Percentiles rank a stretch among this genome's conserved stretches.
These are phyloP conservation scores for Clavaria fumosa DNA, from an alignment of 768 basidiomycete genomes.

Conservation along the genomic window DNA sequence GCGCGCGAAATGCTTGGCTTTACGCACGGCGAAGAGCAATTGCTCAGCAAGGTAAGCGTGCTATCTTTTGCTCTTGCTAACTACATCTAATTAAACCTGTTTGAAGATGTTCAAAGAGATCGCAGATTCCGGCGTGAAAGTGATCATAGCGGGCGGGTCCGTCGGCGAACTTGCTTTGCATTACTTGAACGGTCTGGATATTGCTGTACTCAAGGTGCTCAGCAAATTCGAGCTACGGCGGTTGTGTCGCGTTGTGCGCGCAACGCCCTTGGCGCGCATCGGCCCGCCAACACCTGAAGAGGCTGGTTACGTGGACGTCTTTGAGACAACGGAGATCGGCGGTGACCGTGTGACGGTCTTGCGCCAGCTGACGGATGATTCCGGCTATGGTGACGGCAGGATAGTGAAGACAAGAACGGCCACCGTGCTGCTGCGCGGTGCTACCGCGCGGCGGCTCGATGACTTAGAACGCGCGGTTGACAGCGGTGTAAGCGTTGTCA, in stretches of 20 bases:
- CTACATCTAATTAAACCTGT: background rate
- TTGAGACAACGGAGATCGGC: slow-evolving; percentile 92
- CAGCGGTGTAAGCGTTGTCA: slow-evolving; percentile 94
- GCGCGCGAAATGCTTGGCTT: slow-evolving; percentile 97
- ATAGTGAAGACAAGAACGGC: slow-evolving; percentile 80
- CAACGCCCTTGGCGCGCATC: slow-evolving; percentile 88
- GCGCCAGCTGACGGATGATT: slow-evolving; percentile 59
- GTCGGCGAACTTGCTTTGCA: slow-evolving; percentile 94
- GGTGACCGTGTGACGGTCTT: slow-evolving; percentile 97
- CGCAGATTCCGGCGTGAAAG: slow-evolving; percentile 85
- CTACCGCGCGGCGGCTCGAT: slow-evolving; percentile 86
- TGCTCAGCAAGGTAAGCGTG: slow-evolving; percentile 70
- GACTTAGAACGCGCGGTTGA: slow-evolving; percentile 94
- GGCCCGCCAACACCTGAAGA: slow-evolving; percentile 96
- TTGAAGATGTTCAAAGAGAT: slow-evolving; percentile 92
- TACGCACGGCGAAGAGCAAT: slow-evolving; percentile 89
- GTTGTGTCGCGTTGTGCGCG: slow-evolving; percentile 87
- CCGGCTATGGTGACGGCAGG: slow-evolving; percentile 55
- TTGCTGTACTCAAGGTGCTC: slow-evolving; percentile 92
- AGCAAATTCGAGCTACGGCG: slow-evolving; percentile 97
- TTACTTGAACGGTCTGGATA: slow-evolving; percentile 86
- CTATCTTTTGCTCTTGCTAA: background rate
- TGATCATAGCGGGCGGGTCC: slow-evolving; percentile 85
- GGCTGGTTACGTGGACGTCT: slow-evolving; percentile 83
- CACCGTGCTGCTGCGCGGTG: slow-evolving; percentile 90